phyloP scores from a whole-genome alignment of 805 yeast species.

The Pichia scutulata region DNA sequence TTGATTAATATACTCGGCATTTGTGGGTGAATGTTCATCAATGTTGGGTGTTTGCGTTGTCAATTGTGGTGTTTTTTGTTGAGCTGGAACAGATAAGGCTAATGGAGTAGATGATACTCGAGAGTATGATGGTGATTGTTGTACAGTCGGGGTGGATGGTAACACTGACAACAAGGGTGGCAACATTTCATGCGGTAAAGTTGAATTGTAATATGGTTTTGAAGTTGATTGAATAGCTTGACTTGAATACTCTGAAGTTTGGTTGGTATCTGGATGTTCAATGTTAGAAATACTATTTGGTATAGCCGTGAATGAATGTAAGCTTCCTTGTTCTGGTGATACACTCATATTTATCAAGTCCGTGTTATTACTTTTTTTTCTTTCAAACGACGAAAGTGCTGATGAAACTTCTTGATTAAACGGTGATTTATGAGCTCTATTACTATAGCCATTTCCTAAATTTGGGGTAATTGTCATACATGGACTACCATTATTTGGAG shows the following conservation, averaged over 20 bases:
- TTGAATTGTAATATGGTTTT: not conserved
- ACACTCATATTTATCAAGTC: not conserved
- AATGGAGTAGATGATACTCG: not conserved
- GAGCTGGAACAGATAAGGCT: not conserved
- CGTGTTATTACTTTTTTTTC: not conserved
- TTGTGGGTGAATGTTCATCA: not conserved
- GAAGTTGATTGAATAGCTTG: not conserved
- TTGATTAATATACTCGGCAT: not conserved
- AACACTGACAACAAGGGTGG: not conserved
- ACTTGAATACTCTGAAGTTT: not conserved
- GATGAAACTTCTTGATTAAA: not conserved
- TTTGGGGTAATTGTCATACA: not conserved
- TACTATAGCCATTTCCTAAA: not conserved
- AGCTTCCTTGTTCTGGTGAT: not conserved
- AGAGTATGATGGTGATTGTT: not conserved
- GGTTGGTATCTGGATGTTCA: not conserved
- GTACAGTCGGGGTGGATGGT: not conserved
- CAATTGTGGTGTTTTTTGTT: not conserved
- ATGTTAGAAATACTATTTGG: not conserved
- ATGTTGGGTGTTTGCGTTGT: not conserved
- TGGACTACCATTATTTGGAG: not conserved
- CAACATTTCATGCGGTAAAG: not conserved
- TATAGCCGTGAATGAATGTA: not conserved
- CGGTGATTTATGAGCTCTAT: not conserved
- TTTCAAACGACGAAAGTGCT: not conserved